A percentile compares a stretch with the other conserved stretches of the same genome.
Evolutionary conservation across 2,329 filamentous ascomycete species (phyloP).

Genomic region (Ophiostoma novo-ulmi): DNA sequence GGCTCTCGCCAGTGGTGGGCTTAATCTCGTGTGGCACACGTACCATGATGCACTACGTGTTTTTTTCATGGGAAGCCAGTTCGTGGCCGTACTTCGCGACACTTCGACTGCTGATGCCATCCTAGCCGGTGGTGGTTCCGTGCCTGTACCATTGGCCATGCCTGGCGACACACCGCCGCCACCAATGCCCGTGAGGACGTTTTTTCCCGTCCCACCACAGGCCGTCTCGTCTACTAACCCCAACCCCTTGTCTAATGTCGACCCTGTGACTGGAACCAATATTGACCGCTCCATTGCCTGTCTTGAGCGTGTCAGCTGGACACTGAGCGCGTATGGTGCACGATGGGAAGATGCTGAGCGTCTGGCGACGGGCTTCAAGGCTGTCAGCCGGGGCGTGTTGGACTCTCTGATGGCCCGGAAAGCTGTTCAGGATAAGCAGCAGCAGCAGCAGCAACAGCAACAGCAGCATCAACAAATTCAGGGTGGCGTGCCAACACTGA

Average conservation of each 20-base stretch:
- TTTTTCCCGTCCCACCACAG: conserved; percentile 23
- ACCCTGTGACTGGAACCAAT: conserved; percentile 40
- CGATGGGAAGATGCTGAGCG: conserved; percentile 54
- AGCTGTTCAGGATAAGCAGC: conserved; percentile 28
- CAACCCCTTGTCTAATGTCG: conserved; percentile 4
- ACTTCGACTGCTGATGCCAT: conserved; percentile 48
- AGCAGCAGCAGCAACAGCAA: conserved; percentile 13
- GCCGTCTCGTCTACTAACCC: conserved; percentile 26
- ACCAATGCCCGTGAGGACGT: conserved; percentile 45
- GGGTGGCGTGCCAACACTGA: neutral
- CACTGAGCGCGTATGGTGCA: conserved; percentile 52
- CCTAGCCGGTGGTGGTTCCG: conserved; percentile 43
- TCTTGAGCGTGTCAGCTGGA: conserved; percentile 50
- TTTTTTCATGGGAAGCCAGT: conserved; percentile 66
- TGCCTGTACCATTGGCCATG: conserved; percentile 41
- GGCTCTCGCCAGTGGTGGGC: conserved; percentile 55
- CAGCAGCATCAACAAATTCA: conserved; percentile 12
- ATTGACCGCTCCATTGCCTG: conserved; percentile 52
- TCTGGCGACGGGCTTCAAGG: conserved; percentile 51
- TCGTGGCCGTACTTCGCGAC: conserved; percentile 56
- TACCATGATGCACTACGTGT: conserved; percentile 84
- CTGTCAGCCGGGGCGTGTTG: conserved; percentile 43
- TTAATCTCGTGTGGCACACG: conserved; percentile 65
- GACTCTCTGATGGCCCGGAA: conserved; percentile 41
- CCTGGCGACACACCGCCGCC: conserved; percentile 48